Base-by-base conservation (phyloP, 805 yeast genomes). In the Pichia exigua region DNA sequence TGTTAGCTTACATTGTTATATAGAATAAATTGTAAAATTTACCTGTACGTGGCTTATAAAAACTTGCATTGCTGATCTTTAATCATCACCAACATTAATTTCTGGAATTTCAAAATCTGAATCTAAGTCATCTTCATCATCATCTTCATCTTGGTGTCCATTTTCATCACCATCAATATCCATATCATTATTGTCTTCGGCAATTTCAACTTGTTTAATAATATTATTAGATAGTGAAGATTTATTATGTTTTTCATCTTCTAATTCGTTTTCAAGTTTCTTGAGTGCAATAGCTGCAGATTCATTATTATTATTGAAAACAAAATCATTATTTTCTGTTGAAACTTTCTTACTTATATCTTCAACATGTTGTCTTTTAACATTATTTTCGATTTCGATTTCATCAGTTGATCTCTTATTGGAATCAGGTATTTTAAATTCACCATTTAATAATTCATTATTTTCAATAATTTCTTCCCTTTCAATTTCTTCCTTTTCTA, bases 21-120 rank as follows among this genome's bases (percentile, higher is more conserved):
- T n/a, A n/a, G n/a, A 30, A 24, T 30, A 30, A 30, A 30, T 30
- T 15, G 35, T 30, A 30, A 13, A 13, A 3, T 13, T 30, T 13
- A n/a, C n/a, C n/a, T n/a, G n/a, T n/a, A n/a, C n/a, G n/a, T n/a
- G n/a, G n/a, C 5, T 30, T 30, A 30, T 15, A 30, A 30, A 30
- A 30, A 7, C 12, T 5, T 27, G 13, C 11, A 27, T 48, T 46
- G 49, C 28, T 30, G 39, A 43, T 26, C 12, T 40, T 7, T 21
- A 66, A 39, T 65, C 68, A 20, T 60, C 64, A 8, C 59, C 65
- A 18, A 61, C 62, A 44, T 65, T 67, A 44, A 69, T 69, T 48
- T 61, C 68, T 1, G 73, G 73, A 42, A 69, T 67, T 51, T 67
- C 73, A 51, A 69, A 65, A 42, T 69, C 73, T 1, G 71, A 67